Base-by-base conservation (phyloP, 179 eudicot genomes). In the Beta corolliflora region DNA sequence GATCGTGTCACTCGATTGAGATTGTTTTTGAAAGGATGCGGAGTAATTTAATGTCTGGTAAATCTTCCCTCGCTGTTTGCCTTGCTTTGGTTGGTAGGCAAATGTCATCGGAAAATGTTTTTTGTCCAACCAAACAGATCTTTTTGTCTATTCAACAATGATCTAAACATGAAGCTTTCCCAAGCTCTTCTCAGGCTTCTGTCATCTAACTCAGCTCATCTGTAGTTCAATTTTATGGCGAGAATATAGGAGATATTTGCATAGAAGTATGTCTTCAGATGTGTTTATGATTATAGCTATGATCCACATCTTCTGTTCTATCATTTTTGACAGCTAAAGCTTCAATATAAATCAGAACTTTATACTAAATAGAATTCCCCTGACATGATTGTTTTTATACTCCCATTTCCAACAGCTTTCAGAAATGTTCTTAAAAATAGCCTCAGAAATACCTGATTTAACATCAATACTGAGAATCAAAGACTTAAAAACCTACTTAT, bases 141-240 rank as follows among this genome's bases (percentile, higher is more conserved):
- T 36, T 36, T 36, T 36, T 23, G 36, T 63, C 61, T 58, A n/a
- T 16, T 6, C 12, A 18, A 16, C 64, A 59, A 59, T 7, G 5
- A 36, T 73, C 55, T 41, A 69, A 53, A 73, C 23, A 52, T 19
- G 29, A 5, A 15, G 55, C 61, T 16, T 60, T 52, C 31, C 3
- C 66, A 55, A 69, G 81, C 66, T 53, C 53, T 56, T 36, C 52
- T 41, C 45, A 78, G 41, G 81, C 58, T 68, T 31, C 13, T 78
- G n/a, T 60, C 29, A 60, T 52, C 64, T 52, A 18, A 78, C 55
- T 78, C 66, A 78, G 72, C 36, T 1, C 7, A 18, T 78, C n/a
- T 67, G 66, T 78, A 52, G 50, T 69, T 12, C 41, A 9, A 31
- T 41, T 21, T 36, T 73, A 56, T 41, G 9, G 73, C 36, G 44